phyloP scores from a whole-genome alignment of 768 basidiomycete species.

The Tricholoma saponaceum region DNA sequence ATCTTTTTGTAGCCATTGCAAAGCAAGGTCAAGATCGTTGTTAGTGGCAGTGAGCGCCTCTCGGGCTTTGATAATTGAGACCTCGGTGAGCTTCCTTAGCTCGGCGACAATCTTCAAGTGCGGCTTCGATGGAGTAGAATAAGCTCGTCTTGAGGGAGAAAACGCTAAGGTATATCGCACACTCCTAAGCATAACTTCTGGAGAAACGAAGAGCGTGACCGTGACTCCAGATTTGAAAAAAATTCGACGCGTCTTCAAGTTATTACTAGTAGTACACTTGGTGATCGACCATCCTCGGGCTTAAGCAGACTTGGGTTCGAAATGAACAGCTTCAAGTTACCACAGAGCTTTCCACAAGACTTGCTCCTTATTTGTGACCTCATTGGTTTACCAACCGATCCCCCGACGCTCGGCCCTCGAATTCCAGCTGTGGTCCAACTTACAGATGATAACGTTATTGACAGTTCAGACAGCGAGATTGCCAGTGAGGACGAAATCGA shows the following conservation, averaged over 20 bases:
- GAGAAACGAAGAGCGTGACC: neutral
- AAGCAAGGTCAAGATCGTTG: constrained; percentile 70
- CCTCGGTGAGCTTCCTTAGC: constrained; percentile 75
- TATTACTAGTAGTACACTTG: no score
- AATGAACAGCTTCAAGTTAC: constrained; percentile 54
- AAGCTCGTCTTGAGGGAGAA: constrained; percentile 31
- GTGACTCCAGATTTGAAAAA: constrained; percentile 9
- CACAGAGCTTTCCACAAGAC: constrained; percentile 65
- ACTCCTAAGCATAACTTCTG: constrained; percentile 11
- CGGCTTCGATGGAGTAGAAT: constrained; percentile 56
- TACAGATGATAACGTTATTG: constrained; percentile 46
- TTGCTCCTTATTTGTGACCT: constrained; percentile 69
- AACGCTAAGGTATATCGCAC: constrained; percentile 12
- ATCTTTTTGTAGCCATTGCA: constrained; percentile 81
- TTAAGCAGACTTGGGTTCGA: constrained; percentile 5
- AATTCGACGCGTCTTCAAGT: constrained; percentile 15
- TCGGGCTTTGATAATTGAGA: constrained; percentile 84
- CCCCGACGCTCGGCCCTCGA: neutral
- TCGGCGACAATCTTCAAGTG: constrained; percentile 79
- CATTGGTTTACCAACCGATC: constrained; percentile 34
- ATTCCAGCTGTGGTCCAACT: constrained; percentile 7
- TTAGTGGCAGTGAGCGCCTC: constrained; percentile 76
- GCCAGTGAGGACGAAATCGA: constrained; percentile 75
- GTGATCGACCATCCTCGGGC: no score
- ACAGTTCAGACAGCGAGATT: constrained; percentile 48